Evolutionary conservation across 805 yeast genomes (phyloP).

Genomic region (Kodamaea hsintzibuensis): DNA sequence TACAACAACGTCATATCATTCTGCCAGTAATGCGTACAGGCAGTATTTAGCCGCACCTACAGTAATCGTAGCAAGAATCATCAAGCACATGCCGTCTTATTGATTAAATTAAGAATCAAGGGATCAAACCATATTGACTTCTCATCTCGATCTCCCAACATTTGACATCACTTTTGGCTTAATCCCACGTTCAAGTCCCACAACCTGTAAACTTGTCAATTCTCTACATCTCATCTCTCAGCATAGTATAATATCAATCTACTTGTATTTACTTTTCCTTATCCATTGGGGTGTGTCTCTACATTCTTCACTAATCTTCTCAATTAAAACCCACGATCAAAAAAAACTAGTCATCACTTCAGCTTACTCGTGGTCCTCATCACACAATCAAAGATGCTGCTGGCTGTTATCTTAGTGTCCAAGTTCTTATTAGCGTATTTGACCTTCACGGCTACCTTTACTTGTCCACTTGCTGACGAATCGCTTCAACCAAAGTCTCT

Average conservation of each 20-base stretch:
- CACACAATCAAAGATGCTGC: neutral
- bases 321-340: neutral
- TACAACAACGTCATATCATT: neutral
- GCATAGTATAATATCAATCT: neutral
- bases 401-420: neutral
- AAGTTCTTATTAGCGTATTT: constrained; percentile 5
- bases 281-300: neutral
- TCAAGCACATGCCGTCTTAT: neutral
- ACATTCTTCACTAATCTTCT: neutral
- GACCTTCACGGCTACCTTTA: constrained; percentile 9
- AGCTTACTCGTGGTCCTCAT: neutral
- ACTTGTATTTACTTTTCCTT: neutral
- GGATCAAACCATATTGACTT: neutral
- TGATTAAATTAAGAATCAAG: neutral
- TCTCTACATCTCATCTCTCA: neutral
- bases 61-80: neutral
- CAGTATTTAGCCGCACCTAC: constrained; percentile 1
- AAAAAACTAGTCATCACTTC: neutral
- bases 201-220: neutral
- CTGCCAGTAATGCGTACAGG: neutral
- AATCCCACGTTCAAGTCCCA: neutral
- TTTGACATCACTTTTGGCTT: too few species aligned
- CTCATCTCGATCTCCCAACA: neutral
- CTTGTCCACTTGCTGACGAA: constrained; percentile 5
- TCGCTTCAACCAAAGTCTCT: neutral